These are phyloP conservation scores for Jasminum sambac DNA, from an alignment of 257 asterid species.

Conservation along the genomic window DNA sequence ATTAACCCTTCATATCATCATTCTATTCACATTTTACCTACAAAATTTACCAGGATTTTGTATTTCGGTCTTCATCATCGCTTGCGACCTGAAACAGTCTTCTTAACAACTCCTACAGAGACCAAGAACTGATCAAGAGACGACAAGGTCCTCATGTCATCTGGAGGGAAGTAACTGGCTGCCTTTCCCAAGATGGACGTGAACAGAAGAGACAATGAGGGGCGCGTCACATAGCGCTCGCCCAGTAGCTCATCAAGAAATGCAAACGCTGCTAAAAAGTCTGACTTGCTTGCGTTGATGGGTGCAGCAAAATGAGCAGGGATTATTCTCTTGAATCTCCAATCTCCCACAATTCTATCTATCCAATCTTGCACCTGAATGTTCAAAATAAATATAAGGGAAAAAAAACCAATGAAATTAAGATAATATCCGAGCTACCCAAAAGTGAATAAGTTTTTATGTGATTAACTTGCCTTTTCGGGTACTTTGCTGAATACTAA, in stretches of 20 bases:
- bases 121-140: conserved; percentile 92
- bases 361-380: conserved; percentile 94
- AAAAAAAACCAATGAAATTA: neutral
- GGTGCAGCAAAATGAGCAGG: conserved; percentile 98
- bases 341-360: conserved; percentile 69
- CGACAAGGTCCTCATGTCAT: conserved; percentile 91
- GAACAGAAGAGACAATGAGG: conserved; percentile 71
- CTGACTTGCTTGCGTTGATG: conserved; percentile 74
- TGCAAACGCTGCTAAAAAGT: conserved; percentile 79
- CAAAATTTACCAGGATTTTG: conserved; percentile 37
- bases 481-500: conserved; percentile 95
- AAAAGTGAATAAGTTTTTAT: neutral
- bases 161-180: conserved; percentile 91
- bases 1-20: neutral
- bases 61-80: conserved; percentile 27
- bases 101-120: conserved; percentile 89
- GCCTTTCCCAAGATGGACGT: conserved; percentile 83
- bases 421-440: neutral
- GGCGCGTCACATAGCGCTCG: conserved; percentile 63
- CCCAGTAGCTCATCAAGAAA: conserved; percentile 90
- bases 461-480: conserved; percentile 63
- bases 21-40: conserved; percentile 26
- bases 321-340: conserved; percentile 92
- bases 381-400: conserved; percentile 7
- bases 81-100: conserved; percentile 88